Base-by-base conservation (phyloP, 1,139 yeast species). In the Diutina mesorugosa region DNA sequence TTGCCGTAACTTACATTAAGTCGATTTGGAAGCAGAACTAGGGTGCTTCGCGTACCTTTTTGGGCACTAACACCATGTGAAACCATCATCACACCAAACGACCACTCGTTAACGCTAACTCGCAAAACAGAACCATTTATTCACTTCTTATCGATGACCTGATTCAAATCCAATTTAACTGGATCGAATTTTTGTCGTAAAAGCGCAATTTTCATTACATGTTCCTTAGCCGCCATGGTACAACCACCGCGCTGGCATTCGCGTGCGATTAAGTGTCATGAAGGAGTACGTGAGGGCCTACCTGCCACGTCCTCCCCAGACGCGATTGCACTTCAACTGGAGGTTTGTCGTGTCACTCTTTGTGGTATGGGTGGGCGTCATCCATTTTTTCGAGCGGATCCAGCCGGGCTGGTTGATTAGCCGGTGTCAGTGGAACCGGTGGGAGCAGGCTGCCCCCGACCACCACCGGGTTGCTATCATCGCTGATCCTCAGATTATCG, bases 401-500 rank as follows among this genome's bases (percentile, higher is more conserved):
- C 74, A 76, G n/a, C 87, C 86, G 0, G 70, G 68, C 51, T 65
- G 68, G 28, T 73, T 80, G 0, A 69, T 88, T 29, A 64, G 65
- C 3, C 63, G 67, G 50, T 90, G 96, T 63, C 64, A 69, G 6
- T 89, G 96, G 96, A 59, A 68, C 3, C 66, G 67, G 0, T 85
- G 91, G 90, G 90, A 85, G 61, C 26, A n/a, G 18, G 59, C 51
- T 0, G 53, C 29, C 14, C 45, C 45, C 18, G 60, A 67, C 9
- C 83, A 90, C 0, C 84, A 85, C 62, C 78, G 85, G 56, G 74
- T 91, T 1, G 86, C 87, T 0, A 67, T 93, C 18, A 75, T 89
- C 53, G 98, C 97, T 0, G 99, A 93, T 66, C 98, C 98, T 0
- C 98, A 93, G 67, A 76, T 93, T 50, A 87, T 91, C 62, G 98